These are phyloP conservation scores for Paracamarosporium sp. DNA, from an alignment of 2,329 filamentous ascomycete genomes.

Conservation along the genomic window DNA sequence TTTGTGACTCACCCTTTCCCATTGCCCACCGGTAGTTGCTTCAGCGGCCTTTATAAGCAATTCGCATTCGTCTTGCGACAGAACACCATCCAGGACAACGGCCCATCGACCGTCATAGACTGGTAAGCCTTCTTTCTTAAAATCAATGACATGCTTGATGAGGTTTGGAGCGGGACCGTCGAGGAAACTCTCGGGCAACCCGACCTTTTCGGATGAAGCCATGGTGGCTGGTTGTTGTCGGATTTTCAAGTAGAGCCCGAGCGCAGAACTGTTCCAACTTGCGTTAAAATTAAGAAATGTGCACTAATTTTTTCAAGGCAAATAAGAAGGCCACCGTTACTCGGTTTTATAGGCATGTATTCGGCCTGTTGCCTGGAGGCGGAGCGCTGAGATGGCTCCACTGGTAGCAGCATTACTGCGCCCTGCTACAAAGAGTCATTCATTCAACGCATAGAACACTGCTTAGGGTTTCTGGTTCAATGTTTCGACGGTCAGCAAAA, in stretches of 20 bases:
- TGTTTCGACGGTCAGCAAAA: too few species aligned
- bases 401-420: neutral
- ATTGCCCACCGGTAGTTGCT: constrained; percentile 44
- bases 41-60: constrained; percentile 23
- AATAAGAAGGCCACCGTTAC: too few species aligned
- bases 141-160: constrained; percentile 59
- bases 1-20: constrained; percentile 66
- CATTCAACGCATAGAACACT: neutral
- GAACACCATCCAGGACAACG: constrained; percentile 66
- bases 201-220: constrained; percentile 35
- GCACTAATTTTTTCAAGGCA: too few species aligned
- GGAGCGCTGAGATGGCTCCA: neutral
- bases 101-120: constrained; percentile 63
- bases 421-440: neutral
- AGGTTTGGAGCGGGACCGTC: constrained; percentile 51
- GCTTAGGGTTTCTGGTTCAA: too few species aligned
- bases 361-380: constrained; percentile 2
- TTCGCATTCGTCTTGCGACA: constrained; percentile 66
- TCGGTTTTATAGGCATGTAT: neutral
- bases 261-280: neutral
- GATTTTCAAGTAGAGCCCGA: neutral
- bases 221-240: constrained; percentile 3
- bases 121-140: constrained; percentile 52
- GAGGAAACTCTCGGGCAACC: constrained; percentile 54
- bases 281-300: neutral